Conservation (phyloP, 2,329 filamentous ascomycete genomes). For the Chalaropsis thielavioides region DNA sequence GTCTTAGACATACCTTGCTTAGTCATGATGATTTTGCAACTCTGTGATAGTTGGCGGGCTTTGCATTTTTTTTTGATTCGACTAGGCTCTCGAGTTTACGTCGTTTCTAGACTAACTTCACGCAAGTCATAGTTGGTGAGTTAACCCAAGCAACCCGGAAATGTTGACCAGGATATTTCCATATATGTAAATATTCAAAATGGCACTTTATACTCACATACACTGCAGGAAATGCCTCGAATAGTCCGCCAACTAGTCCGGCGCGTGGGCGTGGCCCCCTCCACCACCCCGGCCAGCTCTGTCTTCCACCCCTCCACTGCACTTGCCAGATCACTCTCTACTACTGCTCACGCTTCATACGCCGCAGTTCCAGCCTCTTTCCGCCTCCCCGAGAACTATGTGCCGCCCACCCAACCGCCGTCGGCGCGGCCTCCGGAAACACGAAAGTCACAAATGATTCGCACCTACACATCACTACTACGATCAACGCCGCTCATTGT, state of each 20-base stretch:
- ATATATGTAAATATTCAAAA: not conserved
- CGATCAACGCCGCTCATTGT: slow-evolving; percentile 74
- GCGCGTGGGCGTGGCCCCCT: slow-evolving; percentile 1
- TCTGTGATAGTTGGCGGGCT: not conserved
- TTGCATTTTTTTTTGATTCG: not conserved
- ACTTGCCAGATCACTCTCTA: slow-evolving; percentile 10
- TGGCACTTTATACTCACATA: not conserved
- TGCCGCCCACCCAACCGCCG: slow-evolving; percentile 63
- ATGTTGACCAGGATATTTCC: too few species aligned
- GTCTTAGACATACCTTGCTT: not conserved
- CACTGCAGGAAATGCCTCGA: slow-evolving; percentile 12
- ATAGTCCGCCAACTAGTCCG: slow-evolving; percentile 15
- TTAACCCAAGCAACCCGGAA: not conserved
- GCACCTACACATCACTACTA: slow-evolving; percentile 76
- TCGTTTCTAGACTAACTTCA: not conserved
- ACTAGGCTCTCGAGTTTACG: not conserved
- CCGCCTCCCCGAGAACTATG: slow-evolving; percentile 33
- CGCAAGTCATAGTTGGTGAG: too few species aligned
- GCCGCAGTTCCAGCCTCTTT: slow-evolving; percentile 21
- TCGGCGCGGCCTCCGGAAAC: slow-evolving; percentile 75
- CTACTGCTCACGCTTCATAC: slow-evolving; percentile 19
- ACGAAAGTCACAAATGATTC: slow-evolving; percentile 76
- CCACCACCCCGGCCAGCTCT: not conserved
- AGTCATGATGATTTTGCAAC: not conserved
- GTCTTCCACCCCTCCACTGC: not conserved